Evolutionary conservation across 352 stramenopile genomes (phyloP).

Genomic region (Nothophytophthora sp.): DNA sequence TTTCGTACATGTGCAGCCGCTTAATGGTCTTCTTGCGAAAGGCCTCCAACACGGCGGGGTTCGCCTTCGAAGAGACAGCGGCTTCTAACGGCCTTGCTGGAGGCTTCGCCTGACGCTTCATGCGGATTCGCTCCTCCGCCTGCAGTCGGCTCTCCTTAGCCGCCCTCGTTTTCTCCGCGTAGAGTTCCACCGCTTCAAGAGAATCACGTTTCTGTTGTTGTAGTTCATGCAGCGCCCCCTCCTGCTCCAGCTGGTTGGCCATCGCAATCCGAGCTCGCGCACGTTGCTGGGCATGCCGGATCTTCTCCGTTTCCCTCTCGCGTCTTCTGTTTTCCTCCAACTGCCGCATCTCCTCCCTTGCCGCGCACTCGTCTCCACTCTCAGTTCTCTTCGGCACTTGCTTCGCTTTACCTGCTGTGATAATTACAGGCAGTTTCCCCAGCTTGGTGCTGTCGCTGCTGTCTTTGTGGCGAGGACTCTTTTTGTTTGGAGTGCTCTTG

Average conservation of each 20-base stretch:
- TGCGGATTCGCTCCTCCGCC: constrained; percentile 48
- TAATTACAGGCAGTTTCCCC: no score
- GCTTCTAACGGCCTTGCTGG: background rate
- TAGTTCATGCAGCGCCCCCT: constrained; percentile 19
- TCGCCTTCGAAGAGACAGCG: background rate
- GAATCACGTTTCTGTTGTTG: constrained; percentile 17
- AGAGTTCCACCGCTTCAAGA: constrained; percentile 18
- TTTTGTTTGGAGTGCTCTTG: background rate
- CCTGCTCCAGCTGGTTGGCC: constrained; percentile 42
- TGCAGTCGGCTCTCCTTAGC: constrained; percentile 40
- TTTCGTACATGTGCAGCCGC: constrained; percentile 9
- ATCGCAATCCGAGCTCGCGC: constrained; percentile 46
- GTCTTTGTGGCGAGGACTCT: no score
- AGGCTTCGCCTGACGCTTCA: constrained; percentile 21
- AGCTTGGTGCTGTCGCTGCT: no score
- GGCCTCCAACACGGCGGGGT: background rate
- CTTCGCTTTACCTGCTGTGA: no score
- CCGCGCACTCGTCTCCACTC: constrained; percentile 5
- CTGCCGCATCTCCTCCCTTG: constrained; percentile 1
- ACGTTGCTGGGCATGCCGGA: constrained; percentile 63
- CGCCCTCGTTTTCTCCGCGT: constrained; percentile 27
- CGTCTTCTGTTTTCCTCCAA: constrained; percentile 29
- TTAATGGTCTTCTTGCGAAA: constrained; percentile 10
- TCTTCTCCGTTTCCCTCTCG: constrained; percentile 34
- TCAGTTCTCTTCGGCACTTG: constrained; percentile 1